Evolutionary conservation across 106 monocot species (phyloP).

Genomic region (Acorus calamus): DNA sequence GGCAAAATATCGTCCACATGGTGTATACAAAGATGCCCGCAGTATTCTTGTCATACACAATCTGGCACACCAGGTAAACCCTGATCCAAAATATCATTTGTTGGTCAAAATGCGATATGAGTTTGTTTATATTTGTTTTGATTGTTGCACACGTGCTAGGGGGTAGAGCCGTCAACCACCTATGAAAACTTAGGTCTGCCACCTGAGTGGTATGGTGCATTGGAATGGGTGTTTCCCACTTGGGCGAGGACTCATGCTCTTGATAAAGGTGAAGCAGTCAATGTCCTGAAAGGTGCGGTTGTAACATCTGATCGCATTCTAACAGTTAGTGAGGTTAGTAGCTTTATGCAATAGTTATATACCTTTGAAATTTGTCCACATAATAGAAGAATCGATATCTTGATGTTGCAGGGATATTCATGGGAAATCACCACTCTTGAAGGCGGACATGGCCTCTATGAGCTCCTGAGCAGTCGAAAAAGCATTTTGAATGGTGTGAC

Average conservation of each 20-base stretch:
- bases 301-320: slow-evolving; percentile 81
- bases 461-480: slow-evolving; percentile 54
- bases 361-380: neutral
- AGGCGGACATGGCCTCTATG: slow-evolving; percentile 86
- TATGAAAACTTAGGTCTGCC: slow-evolving; percentile 63
- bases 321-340: slow-evolving; percentile 76
- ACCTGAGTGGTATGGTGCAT: slow-evolving; percentile 64
- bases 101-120: neutral
- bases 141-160: slow-evolving; percentile 19
- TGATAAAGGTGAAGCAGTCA: slow-evolving; percentile 88
- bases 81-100: neutral
- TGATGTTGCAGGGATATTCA: slow-evolving; percentile 62
- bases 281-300: slow-evolving; percentile 87
- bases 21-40: slow-evolving; percentile 76
- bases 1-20: slow-evolving; percentile 83
- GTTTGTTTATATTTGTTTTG: neutral
- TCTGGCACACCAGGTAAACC: slow-evolving; percentile 78
- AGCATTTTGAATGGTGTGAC: slow-evolving; percentile 62
- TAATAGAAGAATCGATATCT: neutral
- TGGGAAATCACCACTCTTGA: slow-evolving; percentile 94
- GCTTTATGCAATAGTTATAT: too few species aligned
- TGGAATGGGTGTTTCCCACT: slow-evolving; percentile 86
- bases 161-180: slow-evolving; percentile 76
- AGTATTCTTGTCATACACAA: slow-evolving; percentile 90
- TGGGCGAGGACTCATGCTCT: slow-evolving; percentile 89